phyloP scores from a whole-genome alignment of 345 rosid genomes.

The Capsella bursapastoris region DNA sequence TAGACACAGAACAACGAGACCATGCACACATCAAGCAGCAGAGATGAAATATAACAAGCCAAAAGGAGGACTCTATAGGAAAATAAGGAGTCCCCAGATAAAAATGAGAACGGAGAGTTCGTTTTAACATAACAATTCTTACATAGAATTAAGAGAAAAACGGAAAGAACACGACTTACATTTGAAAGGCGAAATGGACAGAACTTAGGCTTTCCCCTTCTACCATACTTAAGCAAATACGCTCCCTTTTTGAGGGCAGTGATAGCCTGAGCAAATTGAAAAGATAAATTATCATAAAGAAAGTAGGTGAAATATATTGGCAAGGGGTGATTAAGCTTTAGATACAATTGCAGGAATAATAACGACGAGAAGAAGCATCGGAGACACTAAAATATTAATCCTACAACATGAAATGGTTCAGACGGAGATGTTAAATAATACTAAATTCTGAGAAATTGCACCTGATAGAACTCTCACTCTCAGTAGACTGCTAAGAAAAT shows the following conservation, averaged over 20 bases:
- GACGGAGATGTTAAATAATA: neutral
- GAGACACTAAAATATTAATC: conserved; percentile 20
- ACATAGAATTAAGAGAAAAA: neutral
- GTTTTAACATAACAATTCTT: neutral
- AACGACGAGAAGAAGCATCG: neutral
- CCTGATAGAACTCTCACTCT: neutral
- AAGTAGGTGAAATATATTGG: neutral
- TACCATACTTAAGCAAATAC: conserved; percentile 92
- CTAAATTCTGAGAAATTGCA: conserved; percentile 4
- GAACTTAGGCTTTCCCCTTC: conserved; percentile 98
- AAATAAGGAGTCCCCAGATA: neutral
- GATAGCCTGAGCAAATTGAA: conserved; percentile 73
- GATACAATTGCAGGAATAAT: neutral
- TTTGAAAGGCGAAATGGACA: conserved; percentile 98
- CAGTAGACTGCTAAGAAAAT: conserved; percentile 6
- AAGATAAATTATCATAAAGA: conserved; percentile 1
- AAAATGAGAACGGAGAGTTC: neutral
- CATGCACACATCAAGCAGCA: conserved; percentile 3
- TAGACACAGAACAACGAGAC: conserved; percentile 18
- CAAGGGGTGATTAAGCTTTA: conserved; percentile 13
- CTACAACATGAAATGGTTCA: neutral
- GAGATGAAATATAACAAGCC: conserved; percentile 17
- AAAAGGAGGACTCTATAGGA: conserved; percentile 4
- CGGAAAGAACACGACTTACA: conserved; percentile 54
- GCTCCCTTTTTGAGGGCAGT: conserved; percentile 97